Evolutionary conservation across 2,329 filamentous ascomycete species (phyloP).

Genomic region (Alternaria sp.): DNA sequence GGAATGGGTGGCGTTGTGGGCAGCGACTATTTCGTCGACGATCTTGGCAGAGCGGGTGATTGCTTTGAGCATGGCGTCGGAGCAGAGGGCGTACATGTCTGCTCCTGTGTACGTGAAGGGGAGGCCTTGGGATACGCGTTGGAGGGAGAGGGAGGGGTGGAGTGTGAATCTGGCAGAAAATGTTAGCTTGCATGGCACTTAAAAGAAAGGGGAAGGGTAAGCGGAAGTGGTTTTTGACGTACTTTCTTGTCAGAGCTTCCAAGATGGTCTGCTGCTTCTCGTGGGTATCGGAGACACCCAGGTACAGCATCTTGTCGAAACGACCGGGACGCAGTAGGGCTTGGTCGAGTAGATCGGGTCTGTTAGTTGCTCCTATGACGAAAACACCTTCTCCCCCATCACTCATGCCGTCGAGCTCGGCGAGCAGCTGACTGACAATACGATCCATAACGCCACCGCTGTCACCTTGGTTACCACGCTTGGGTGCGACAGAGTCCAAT

Average conservation of each 20-base stretch:
- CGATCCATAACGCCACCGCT: conserved; percentile 98
- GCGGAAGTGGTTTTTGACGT: conserved; percentile 48
- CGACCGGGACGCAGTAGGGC: conserved; percentile 86
- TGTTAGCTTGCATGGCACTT: neutral
- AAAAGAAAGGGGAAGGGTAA: neutral
- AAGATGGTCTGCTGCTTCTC: conserved; percentile 95
- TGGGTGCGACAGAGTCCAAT: conserved; percentile 90
- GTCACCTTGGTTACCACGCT: conserved; percentile 95
- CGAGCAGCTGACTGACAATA: conserved; percentile 92
- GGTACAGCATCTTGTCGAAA: conserved; percentile 98
- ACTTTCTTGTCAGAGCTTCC: conserved; percentile 94
- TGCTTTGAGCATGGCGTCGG: conserved; percentile 98
- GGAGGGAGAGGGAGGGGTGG: conserved; percentile 77
- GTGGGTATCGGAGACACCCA: conserved; percentile 95
- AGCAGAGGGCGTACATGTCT: conserved; percentile 96
- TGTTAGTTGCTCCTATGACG: conserved; percentile 94
- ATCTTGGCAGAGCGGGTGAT: conserved; percentile 86
- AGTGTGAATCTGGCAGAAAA: conserved; percentile 73
- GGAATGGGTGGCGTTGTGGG: conserved; percentile 62
- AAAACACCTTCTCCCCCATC: conserved; percentile 87
- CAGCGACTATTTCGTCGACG: conserved; percentile 82
- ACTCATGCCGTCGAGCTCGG: conserved; percentile 97
- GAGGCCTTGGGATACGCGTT: conserved; percentile 73
- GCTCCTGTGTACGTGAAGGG: conserved; percentile 98
- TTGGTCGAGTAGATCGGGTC: conserved; percentile 90